A percentile compares a stretch with the other conserved stretches of the same genome.
Evolutionary conservation across 192 early-diverging fungal genomes (phyloP).

Genomic region (Rhizophagus prolifer): DNA sequence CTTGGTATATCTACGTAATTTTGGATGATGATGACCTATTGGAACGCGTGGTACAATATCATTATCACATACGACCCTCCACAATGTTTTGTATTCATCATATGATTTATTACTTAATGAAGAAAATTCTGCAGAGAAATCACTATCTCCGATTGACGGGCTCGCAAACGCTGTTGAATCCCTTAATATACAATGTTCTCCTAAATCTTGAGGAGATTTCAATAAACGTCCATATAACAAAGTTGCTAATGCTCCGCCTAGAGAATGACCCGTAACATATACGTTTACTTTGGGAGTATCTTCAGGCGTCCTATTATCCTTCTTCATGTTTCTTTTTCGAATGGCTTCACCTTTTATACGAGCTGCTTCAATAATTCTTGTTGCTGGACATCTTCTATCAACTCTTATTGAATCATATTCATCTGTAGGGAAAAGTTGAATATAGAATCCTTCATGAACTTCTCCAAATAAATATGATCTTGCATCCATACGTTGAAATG

Average conservation of each 20-base stretch:
- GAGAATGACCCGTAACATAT: slow-evolving; percentile 57
- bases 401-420: slow-evolving; percentile 8
- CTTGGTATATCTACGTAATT: slow-evolving; percentile 5
- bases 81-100: slow-evolving; percentile 32
- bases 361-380: slow-evolving; percentile 44
- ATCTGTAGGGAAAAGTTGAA: slow-evolving; percentile 43
- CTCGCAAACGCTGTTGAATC: slow-evolving; percentile 48
- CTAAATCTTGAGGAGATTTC: slow-evolving; percentile 31
- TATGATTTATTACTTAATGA: slow-evolving; percentile 27
- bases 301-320: slow-evolving; percentile 26
- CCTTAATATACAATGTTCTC: slow-evolving; percentile 6
- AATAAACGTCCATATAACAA: slow-evolving; percentile 46
- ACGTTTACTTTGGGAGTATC: slow-evolving; percentile 32
- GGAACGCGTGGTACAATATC: slow-evolving; percentile 49
- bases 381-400: slow-evolving; percentile 37
- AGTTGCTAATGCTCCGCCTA: slow-evolving; percentile 48
- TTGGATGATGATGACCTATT: slow-evolving; percentile 36
- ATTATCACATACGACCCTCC: slow-evolving; percentile 47
- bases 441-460: slow-evolving; percentile 56
- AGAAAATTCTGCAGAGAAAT: slow-evolving; percentile 49
- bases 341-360: slow-evolving; percentile 31
- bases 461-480: slow-evolving; percentile 50
- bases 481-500: slow-evolving; percentile 51
- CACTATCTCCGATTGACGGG: slow-evolving; percentile 46
- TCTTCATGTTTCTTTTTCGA: slow-evolving; percentile 21